Base-by-base conservation (phyloP, 441 rosid genomes). In the Melastoma candidum region DNA sequence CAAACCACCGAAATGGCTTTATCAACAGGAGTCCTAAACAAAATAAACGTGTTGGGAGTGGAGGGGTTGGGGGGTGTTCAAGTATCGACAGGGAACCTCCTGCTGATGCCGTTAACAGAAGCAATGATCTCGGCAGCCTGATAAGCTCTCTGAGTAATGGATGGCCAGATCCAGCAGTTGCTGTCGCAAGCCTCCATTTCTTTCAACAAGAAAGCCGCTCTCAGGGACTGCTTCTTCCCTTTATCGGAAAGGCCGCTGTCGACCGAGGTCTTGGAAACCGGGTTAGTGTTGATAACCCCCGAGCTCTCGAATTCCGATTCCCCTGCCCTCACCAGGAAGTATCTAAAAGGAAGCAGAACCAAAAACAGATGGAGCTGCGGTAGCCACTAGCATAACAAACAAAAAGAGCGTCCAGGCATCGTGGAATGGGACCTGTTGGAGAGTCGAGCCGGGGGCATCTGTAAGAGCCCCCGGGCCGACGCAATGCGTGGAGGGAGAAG, bases 81-180 rank as follows among this genome's bases (percentile, higher is more conserved):
- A 17, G 22, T 17, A 17, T 17, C 22, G 22, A 17, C 22, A 0
- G 22, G 1, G 36, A 29, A 80, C 95, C 95, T 90, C 58, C 94
- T 75, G 54, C 71, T 79, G 55, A 90, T 68, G 13, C 80, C 87
- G 49, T 82, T 90, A 51, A 87, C 77, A 0, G 92, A 64, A 46
- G 89, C 94, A 41, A 87, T 81, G 57, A 87, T 78, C 71, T 90
- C 97, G 24, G 95, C 97, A 56, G 97, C 84, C 58, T 90, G 95
- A 64, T 90, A 90, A 69, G 97, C 89, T 72, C 95, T 81, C 67
- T 90, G 97, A 36, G 97, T 84, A 26, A 90, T 87, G 41, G 97
- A 90, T 74, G 97, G 95, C 95, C 97, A 90, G 53, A 90, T 84
- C 95, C 97, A 90, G 67, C 97, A 90, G 59, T 73, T 80, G 12